Conservation (phyloP, 1,139 yeast species). For the Saccharomycopsis phalli region DNA sequence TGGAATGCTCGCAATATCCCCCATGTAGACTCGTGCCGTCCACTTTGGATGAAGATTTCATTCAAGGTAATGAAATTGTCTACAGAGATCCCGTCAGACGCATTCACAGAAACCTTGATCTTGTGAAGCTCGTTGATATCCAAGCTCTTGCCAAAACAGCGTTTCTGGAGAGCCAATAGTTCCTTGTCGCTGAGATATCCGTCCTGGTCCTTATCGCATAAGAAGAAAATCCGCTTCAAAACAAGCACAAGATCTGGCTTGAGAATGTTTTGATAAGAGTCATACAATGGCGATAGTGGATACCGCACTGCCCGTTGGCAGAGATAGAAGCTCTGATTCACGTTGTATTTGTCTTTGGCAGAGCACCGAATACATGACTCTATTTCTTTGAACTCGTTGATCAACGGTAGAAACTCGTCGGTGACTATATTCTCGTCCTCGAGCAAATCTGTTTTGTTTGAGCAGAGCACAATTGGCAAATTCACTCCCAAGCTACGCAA, state of each 20-base stretch:
- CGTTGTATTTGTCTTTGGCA: constrained; percentile 71
- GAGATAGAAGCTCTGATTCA: constrained; percentile 81
- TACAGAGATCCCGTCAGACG: constrained; percentile 48
- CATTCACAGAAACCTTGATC: constrained; percentile 34
- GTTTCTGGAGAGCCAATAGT: constrained; percentile 55
- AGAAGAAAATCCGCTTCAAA: constrained; percentile 67
- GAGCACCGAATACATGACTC: constrained; percentile 87
- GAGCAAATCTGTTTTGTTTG: constrained; percentile 61
- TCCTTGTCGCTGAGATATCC: constrained; percentile 68
- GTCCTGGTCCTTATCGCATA: constrained; percentile 87
- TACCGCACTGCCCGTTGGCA: constrained; percentile 89
- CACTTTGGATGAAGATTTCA: constrained; percentile 77
- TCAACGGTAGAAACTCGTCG: constrained; percentile 78
- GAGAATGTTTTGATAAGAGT: constrained; percentile 76
- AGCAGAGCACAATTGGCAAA: constrained; percentile 82
- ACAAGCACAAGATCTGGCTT: constrained; percentile 76
- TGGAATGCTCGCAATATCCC: constrained; percentile 80
- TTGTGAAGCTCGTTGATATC: constrained; percentile 44
- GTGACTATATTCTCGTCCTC: constrained; percentile 31
- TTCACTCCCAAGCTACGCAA: constrained; percentile 90
- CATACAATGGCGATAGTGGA: constrained; percentile 90
- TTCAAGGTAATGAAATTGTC: constrained; percentile 72
- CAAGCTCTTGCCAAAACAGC: constrained; percentile 60
- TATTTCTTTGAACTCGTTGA: constrained; percentile 87
- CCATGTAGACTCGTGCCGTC: constrained; percentile 96